Evolutionary conservation across 768 basidiomycete genomes (phyloP).

Genomic region (Lactarius sanguifluus): DNA sequence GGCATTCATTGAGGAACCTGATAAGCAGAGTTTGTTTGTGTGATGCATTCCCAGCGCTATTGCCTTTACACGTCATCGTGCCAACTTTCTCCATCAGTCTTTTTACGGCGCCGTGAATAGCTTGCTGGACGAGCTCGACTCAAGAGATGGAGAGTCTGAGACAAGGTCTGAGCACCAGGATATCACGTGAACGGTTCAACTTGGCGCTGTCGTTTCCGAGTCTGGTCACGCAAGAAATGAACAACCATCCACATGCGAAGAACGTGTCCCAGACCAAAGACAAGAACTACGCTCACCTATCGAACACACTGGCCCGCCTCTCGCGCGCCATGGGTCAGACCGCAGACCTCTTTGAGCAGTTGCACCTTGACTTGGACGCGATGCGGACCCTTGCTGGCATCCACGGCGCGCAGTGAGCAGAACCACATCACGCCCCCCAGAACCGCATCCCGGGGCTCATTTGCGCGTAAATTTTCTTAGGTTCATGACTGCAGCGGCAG

Average conservation of each 20-base stretch:
- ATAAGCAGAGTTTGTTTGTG: conserved; percentile 7
- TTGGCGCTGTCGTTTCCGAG: neutral
- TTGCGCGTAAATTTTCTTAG: conserved; percentile 32
- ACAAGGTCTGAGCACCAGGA: neutral
- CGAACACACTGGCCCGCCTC: conserved; percentile 65
- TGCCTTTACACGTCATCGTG: neutral
- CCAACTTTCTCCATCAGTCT: conserved; percentile 11
- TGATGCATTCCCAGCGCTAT: conserved; percentile 5
- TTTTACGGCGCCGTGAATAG: neutral
- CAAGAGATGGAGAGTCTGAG: neutral
- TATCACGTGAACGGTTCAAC: conserved; percentile 15
- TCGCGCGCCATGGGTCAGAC: conserved; percentile 68
- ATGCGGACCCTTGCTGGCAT: conserved; percentile 78
- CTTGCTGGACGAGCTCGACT: conserved; percentile 10
- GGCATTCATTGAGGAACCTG: conserved; percentile 1
- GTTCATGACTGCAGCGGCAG: conserved; percentile 52
- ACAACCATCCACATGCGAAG: conserved; percentile 41
- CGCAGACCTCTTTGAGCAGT: conserved; percentile 71
- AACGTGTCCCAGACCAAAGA: conserved; percentile 79
- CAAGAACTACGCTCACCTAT: conserved; percentile 74
- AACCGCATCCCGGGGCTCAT: neutral
- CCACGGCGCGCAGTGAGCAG: conserved; percentile 76
- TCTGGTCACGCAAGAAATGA: conserved; percentile 18
- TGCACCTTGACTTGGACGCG: conserved; percentile 72
- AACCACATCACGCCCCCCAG: neutral